These are phyloP conservation scores for Eragrostis nindensis DNA, from an alignment of 176 grass and related monocot genomes.

Conservation along the genomic window DNA sequence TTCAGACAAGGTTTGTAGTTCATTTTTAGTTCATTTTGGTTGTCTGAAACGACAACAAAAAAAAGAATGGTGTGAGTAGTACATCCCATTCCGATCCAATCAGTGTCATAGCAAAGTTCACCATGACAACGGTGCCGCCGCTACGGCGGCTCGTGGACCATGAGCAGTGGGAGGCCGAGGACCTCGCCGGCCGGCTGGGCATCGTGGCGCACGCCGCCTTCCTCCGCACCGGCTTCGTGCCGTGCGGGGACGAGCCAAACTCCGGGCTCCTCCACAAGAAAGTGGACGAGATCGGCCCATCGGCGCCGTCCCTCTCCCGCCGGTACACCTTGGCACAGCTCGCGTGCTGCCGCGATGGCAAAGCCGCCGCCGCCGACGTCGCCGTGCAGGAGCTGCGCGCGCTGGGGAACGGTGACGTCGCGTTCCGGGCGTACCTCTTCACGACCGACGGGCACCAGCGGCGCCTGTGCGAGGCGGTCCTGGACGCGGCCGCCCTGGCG, in stretches of 20 bases:
- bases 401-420: neutral
- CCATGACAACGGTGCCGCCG: neutral
- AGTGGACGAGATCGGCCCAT: neutral
- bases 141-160: neutral
- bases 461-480: no score
- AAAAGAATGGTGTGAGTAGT: no score
- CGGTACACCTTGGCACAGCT: neutral
- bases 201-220: slow-evolving; percentile 6
- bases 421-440: neutral
- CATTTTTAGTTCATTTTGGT: no score
- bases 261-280: neutral
- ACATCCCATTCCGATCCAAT: neutral
- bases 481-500: no score
- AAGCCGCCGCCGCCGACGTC: neutral
- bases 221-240: neutral
- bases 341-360: neutral
- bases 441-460: neutral
- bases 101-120: neutral
- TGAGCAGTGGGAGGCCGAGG: neutral
- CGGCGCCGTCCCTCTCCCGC: neutral
- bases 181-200: neutral
- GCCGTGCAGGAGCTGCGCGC: neutral
- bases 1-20: no score
- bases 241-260: neutral
- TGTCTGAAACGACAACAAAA: no score